phyloP scores from a whole-genome alignment of 2,329 filamentous ascomycete genomes.

The Ambrosiella beaveri region DNA sequence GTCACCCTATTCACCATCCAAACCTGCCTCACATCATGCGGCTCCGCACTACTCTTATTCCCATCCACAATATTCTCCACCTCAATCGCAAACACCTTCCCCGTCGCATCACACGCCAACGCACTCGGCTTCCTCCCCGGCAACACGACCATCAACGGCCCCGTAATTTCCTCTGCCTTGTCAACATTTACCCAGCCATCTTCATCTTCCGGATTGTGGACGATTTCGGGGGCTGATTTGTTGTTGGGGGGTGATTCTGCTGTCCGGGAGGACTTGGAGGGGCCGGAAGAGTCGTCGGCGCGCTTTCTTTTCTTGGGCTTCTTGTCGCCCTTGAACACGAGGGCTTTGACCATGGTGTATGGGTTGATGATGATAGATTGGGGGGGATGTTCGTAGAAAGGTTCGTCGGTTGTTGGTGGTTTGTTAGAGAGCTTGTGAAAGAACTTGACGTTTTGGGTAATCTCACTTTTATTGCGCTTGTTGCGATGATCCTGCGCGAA shows the following conservation, averaged over 20 bases:
- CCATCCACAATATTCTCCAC: conserved; percentile 81
- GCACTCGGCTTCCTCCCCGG: conserved; percentile 57
- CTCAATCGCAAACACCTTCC: conserved; percentile 65
- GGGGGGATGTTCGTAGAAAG: background rate
- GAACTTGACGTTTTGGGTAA: background rate
- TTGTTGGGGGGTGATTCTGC: conserved; percentile 9
- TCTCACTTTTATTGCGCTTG: too few species aligned
- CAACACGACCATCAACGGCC: conserved; percentile 68
- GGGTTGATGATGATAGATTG: background rate
- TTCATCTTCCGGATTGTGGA: conserved; percentile 37
- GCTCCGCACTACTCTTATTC: conserved; percentile 71
- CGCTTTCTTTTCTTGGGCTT: conserved; percentile 86
- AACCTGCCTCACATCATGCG: conserved; percentile 88
- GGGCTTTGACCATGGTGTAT: conserved; percentile 60
- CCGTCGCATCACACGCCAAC: conserved; percentile 70
- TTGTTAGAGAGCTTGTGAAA: background rate
- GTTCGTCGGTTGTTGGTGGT: background rate
- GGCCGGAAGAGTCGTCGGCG: conserved; percentile 9
- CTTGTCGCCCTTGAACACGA: conserved; percentile 95
- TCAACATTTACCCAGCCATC: conserved; percentile 90
- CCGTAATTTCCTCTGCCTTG: conserved; percentile 52
- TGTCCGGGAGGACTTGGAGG: background rate
- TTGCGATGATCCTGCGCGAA: background rate
- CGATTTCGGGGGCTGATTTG: conserved; percentile 13
- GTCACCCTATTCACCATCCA: conserved; percentile 77